Percentiles rank a stretch among this genome's conserved stretches.
These are phyloP conservation scores for Ophiostoma quercus DNA, from an alignment of 2,329 filamentous ascomycete species.

Conservation along the genomic window DNA sequence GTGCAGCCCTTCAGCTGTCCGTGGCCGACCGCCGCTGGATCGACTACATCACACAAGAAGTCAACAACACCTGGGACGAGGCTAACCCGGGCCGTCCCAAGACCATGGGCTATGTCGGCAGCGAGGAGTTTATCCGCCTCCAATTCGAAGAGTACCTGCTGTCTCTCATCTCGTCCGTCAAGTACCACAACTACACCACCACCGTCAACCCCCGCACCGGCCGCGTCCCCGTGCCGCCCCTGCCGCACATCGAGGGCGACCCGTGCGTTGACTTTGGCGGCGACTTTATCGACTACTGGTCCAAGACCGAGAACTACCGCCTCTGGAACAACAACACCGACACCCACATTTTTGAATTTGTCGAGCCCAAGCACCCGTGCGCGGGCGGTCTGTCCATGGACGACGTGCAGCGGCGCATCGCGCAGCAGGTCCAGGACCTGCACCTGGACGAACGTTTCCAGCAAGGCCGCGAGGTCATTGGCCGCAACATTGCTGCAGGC, in stretches of 20 bases:
- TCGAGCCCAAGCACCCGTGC: constrained; percentile 88
- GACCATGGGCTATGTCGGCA: constrained; percentile 89
- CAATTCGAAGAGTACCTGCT: constrained; percentile 97
- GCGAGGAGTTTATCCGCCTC: constrained; percentile 92
- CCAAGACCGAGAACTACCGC: constrained; percentile 80
- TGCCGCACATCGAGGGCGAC: constrained; percentile 70
- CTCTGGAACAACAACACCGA: constrained; percentile 80
- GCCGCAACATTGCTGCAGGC: constrained; percentile 82
- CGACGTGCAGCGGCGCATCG: constrained; percentile 83
- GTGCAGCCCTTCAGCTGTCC: constrained; percentile 69
- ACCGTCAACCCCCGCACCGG: constrained; percentile 52
- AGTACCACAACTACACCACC: constrained; percentile 72
- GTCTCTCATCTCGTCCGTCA: constrained; percentile 78
- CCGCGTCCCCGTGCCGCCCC: constrained; percentile 34
- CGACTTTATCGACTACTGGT: constrained; percentile 86
- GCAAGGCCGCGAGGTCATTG: constrained; percentile 75
- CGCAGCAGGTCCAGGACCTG: constrained; percentile 87
- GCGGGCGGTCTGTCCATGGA: constrained; percentile 90
- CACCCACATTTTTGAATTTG: constrained; percentile 86
- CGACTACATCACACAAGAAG: constrained; percentile 85
- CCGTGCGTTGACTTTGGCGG: constrained; percentile 75
- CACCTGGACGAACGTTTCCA: constrained; percentile 88
- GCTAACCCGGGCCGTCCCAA: constrained; percentile 83
- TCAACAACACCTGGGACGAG: constrained; percentile 96
- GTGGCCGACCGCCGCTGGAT: constrained; percentile 92